Evolutionary conservation across 805 yeast genomes (phyloP).

Genomic region (Nakazawaea wyomingensis): DNA sequence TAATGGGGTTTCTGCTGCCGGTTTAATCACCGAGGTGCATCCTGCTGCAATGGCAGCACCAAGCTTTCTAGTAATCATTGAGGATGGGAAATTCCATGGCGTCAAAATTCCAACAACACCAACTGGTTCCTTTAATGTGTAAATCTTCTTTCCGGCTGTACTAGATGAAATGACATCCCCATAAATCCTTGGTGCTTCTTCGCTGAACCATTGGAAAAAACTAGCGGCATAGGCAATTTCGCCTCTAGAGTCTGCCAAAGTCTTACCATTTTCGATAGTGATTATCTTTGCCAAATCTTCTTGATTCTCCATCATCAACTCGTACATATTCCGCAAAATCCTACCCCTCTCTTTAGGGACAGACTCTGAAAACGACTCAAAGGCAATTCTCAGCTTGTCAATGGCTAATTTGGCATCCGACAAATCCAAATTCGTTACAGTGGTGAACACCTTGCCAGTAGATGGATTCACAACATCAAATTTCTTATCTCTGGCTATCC

Average conservation of each 20-base stretch:
- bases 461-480: slow-evolving; percentile 81
- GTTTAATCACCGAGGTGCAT: slow-evolving; percentile 71
- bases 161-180: slow-evolving; percentile 66
- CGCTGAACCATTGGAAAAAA: slow-evolving; percentile 87
- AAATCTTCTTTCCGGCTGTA: slow-evolving; percentile 41
- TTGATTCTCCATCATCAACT: slow-evolving; percentile 48
- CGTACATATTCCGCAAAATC: slow-evolving; percentile 46
- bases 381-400: slow-evolving; percentile 47
- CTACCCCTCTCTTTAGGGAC: slow-evolving; percentile 53
- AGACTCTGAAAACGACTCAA: slow-evolving; percentile 44
- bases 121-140: slow-evolving; percentile 66
- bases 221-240: slow-evolving; percentile 65
- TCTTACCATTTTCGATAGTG: slow-evolving; percentile 72
- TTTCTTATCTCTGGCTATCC: slow-evolving; percentile 47
- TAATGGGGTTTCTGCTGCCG: slow-evolving; percentile 72
- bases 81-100: slow-evolving; percentile 83
- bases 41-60: slow-evolving; percentile 82
- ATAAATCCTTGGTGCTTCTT: slow-evolving; percentile 66
- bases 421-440: slow-evolving; percentile 47
- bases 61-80: slow-evolving; percentile 70
- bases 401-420: slow-evolving; percentile 53
- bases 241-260: slow-evolving; percentile 65
- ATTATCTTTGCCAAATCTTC: slow-evolving; percentile 62
- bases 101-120: slow-evolving; percentile 78
- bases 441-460: slow-evolving; percentile 41